Conservation (phyloP, 495 filamentous ascomycete genomes). For the Astrothelium macrocarpum region DNA sequence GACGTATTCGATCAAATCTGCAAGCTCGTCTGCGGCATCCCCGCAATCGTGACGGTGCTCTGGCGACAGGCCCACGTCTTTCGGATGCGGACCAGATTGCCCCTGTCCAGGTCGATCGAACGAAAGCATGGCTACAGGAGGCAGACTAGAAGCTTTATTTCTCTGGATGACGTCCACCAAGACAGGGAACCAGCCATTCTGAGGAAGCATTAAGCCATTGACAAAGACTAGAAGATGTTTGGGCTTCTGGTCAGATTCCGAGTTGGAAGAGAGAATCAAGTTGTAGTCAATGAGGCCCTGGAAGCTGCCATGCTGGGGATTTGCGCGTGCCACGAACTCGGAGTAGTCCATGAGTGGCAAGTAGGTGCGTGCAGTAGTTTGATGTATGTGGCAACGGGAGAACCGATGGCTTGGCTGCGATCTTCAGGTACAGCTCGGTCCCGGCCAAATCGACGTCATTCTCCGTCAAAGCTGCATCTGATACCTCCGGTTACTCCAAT, state of each 20-base stretch:
- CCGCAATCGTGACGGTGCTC: slow-evolving; percentile 45
- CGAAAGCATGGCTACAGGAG: slow-evolving; percentile 42
- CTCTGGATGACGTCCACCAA: slow-evolving; percentile 36
- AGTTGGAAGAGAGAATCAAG: background rate
- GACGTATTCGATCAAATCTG: slow-evolving; percentile 29
- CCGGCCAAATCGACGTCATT: background rate
- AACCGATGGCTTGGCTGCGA: background rate
- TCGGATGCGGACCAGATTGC: slow-evolving; percentile 45
- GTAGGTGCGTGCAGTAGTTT: background rate
- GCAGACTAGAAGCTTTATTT: slow-evolving; percentile 11
- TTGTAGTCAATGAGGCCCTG: background rate
- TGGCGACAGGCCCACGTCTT: slow-evolving; percentile 19
- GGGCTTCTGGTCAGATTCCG: background rate
- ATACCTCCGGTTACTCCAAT: background rate
- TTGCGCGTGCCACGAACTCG: background rate
- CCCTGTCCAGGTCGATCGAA: slow-evolving; percentile 61
- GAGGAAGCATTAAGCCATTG: slow-evolving; percentile 49
- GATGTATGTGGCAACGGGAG: background rate
- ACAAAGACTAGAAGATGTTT: slow-evolving; percentile 46
- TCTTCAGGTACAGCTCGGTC: background rate
- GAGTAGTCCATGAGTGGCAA: background rate
- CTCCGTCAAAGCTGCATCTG: background rate
- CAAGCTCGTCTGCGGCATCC: slow-evolving; percentile 41
- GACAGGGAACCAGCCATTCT: slow-evolving; percentile 40
- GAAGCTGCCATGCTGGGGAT: background rate